These are phyloP conservation scores for Lactuca sativa DNA, from an alignment of 129 eudicot species.

Conservation along the genomic window DNA sequence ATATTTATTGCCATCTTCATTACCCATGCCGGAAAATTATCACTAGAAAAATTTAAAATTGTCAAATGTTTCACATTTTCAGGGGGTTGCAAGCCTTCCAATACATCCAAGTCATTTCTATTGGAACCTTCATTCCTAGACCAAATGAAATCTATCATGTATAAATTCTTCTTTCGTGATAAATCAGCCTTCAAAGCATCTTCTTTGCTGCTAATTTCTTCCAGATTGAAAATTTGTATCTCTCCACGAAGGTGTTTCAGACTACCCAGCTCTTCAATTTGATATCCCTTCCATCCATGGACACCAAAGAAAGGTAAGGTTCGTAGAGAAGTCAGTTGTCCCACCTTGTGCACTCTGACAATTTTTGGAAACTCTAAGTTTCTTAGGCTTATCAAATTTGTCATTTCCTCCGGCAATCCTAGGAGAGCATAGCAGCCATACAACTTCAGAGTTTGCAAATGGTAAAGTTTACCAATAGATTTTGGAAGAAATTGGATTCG, in stretches of 20 bases:
- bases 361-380: too few relatives aligned
- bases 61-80: conserved; percentile 2
- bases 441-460: conserved; percentile 18
- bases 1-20: neutral
- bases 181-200: too few relatives aligned
- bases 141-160: conserved; percentile 8
- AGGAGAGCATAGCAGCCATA: neutral
- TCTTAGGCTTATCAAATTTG: conserved; percentile 9
- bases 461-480: conserved; percentile 26
- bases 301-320: too few relatives aligned
- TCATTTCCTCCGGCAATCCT: conserved; percentile 11
- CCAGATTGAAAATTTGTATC: too few relatives aligned
- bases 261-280: too few relatives aligned
- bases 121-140: neutral
- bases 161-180: neutral
- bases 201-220: too few relatives aligned
- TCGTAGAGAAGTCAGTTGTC: too few relatives aligned
- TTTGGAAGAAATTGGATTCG: conserved; percentile 7
- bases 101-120: conserved; percentile 18
- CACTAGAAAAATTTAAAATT: conserved; percentile 10
- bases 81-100: conserved; percentile 28
- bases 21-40: conserved; percentile 26
- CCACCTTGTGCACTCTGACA: too few relatives aligned
- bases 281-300: too few relatives aligned
- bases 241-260: too few relatives aligned